Evolutionary conservation across 75 land plant species (phyloP), one percentile per base, ranked within the genome.

Genomic region (Pinus tabuliformis): DNA sequence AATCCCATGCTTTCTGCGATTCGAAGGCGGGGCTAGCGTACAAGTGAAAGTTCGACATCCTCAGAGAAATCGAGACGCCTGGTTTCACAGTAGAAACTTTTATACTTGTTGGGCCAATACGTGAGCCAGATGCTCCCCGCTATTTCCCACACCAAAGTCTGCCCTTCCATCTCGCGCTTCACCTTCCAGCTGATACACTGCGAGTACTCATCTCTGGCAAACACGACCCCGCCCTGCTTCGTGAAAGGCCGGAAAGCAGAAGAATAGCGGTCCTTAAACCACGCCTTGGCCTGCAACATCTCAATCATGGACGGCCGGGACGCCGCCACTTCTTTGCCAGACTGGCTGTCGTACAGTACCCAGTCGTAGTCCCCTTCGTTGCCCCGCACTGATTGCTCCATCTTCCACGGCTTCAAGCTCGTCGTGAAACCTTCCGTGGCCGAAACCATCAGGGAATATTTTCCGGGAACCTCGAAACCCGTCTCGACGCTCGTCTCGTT

Each of bases 41-140:
- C n/a, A 24, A 90, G 82, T 1, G 76, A 66, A 57, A 90, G 85
- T 1, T 81, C 18, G 8, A 90, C 71, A 5, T 76, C 56, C 33
- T 90, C 88, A 36, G 37, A 83, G 66, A 88, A 88, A n/a, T 88
- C 88, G 70, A 88, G 22, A 60, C 79, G 83, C 75, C 88, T 83
- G 18, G 86, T 88, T 36, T 90, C 92, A 56, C 62, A 83, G 33
- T 86, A 80, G 13, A 78, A 80, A 0, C 83, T 90, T 45, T 62
- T 81, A 30, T 83, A 77, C 59, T 90, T 90, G 71, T 90, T 90
- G 28, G 92, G 92, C 90, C 84, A 88, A 56, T 88, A 90, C 1
- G 92, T 90, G 16, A 88, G 6, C 84, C 88, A 88, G 72, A 90
- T 80, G 81, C 73, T 76, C 13, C 92, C 92, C 64, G 57, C 84